phyloP scores from a whole-genome alignment of 176 grass and related monocot species.

The Oryza brachyantha region DNA sequence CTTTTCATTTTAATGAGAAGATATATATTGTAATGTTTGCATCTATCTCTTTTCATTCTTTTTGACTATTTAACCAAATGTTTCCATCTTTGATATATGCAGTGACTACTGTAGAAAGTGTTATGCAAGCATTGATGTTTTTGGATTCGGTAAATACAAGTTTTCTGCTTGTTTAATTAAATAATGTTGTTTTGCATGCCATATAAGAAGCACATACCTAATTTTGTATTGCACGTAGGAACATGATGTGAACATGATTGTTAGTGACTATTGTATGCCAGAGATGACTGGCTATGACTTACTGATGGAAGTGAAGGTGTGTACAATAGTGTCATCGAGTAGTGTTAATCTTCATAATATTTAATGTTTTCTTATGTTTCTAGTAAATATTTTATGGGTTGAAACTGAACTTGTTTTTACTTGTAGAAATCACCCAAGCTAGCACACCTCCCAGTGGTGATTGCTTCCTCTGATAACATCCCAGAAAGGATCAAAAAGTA shows the following conservation, averaged over 20 bases:
- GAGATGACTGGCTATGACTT: neutral
- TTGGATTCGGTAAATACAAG: neutral
- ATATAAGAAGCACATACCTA: neutral
- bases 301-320: neutral
- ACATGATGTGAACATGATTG: slow-evolving; percentile 9
- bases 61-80: neutral
- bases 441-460: neutral
- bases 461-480: neutral
- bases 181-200: neutral
- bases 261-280: neutral
- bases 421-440: neutral
- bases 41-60: neutral
- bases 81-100: neutral
- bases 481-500: neutral
- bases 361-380: neutral
- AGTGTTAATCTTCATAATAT: neutral
- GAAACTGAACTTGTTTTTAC: neutral
- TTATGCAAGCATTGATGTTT: neutral
- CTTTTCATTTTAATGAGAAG: neutral
- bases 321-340: neutral
- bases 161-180: neutral
- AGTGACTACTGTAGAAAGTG: neutral
- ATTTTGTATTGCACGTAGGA: neutral
- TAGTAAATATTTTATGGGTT: neutral
- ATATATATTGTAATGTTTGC: no score